Evolutionary conservation across 768 basidiomycete genomes (phyloP), one percentile per base, ranked within the genome.

Genomic region (Termitomyces sp.): DNA sequence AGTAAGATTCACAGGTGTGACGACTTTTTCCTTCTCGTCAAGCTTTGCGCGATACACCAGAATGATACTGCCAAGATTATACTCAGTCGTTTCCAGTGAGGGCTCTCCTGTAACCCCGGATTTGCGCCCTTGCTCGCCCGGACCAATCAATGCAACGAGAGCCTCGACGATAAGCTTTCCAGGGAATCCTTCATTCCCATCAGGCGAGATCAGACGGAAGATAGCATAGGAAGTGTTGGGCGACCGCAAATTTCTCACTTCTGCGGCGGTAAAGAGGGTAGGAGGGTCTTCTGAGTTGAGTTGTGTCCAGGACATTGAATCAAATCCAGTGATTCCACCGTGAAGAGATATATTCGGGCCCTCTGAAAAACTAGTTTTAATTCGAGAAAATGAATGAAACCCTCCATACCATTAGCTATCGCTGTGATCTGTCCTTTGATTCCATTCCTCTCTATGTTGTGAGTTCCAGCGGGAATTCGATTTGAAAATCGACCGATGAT

Each of bases 1-100:
- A 7, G 89, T 90, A 14, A 91, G 71, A 68, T 92, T 92, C 54
- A 91, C 77, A 0, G 89, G 89, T 4, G 89, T 91, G 5, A 91
- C 86, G 31, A 65, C 67, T 62, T 77, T 78, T 66, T 68, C 72
- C 34, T 71, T 72, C 36, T 74, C 76, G 47, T 83, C 81, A n/a
- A 91, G 72, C 69, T 83, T 87, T 5, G 88, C 88, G 31, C 90
- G 80, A 68, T 92, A 92, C 12, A 88, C 78, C 11, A 91, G 72
- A 5, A 86, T 75, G 45, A 90, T 76, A 65, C 85, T 86, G 12
- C 90, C 90, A n/a, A 91, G 72, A 60, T 80, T 73, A 59, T 76
- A 76, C 60, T 83, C 81, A 29, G 73, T 71, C 25, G 68, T 65
- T 25, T 65, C 64, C 57, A 71, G 55, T 42, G 66, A 63, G 34